phyloP scores from a whole-genome alignment of 208 protist genomes.

The Acanthamoeba sp. region DNA sequence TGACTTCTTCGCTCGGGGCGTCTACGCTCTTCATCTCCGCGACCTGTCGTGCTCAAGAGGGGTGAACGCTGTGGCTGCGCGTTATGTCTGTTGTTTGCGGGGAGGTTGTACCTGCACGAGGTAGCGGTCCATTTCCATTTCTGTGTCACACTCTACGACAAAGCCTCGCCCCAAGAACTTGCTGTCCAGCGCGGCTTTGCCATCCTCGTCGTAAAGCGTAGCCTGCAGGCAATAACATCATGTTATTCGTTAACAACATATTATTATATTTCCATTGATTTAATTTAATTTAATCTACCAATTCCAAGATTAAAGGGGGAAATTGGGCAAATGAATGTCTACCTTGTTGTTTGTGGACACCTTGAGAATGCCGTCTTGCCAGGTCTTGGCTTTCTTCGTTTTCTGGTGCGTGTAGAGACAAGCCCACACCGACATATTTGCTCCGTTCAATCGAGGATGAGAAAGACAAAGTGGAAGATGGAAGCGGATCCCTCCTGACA shows the following conservation, averaged over 20 bases:
- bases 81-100: neutral
- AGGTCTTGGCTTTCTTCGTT: conserved; percentile 63
- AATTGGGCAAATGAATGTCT: neutral
- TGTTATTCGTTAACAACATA: too few species aligned
- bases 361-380: conserved; percentile 62
- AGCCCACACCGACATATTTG: conserved; percentile 11
- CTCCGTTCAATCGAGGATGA: too few species aligned
- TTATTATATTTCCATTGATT: neutral
- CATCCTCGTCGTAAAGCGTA: conserved; percentile 68
- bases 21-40: conserved; percentile 9
- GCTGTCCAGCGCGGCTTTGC: conserved; percentile 61
- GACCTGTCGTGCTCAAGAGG: neutral
- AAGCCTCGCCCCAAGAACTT: conserved; percentile 32
- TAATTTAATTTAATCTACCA: conserved; percentile 12
- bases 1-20: neutral
- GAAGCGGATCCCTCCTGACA: too few species aligned
- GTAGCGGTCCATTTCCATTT: conserved; percentile 69
- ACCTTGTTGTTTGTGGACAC: conserved; percentile 62
- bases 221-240: neutral
- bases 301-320: too few species aligned
- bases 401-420: conserved; percentile 74
- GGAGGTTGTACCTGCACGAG: conserved; percentile 25
- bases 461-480: too few species aligned
- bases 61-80: neutral
- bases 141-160: conserved; percentile 27